Evolutionary conservation across 352 stramenopile genomes (phyloP).

Genomic region (Blastocystis sp.): DNA sequence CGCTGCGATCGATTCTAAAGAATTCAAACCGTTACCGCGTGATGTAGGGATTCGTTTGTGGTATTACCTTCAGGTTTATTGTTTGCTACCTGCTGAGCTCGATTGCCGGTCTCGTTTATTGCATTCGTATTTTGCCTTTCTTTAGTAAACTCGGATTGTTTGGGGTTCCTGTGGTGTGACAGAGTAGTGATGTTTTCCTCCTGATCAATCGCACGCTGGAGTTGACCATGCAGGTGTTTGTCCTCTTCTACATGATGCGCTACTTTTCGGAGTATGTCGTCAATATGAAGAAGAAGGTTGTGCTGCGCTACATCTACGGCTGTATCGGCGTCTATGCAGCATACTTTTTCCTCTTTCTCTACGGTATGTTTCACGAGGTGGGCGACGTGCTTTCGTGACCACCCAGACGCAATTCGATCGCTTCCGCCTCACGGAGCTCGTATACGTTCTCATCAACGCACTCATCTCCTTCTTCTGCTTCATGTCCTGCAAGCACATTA

Average conservation of each 20-base stretch:
- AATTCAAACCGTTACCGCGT: background rate
- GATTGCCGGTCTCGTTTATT: background rate
- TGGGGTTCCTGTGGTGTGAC: background rate
- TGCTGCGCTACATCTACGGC: background rate
- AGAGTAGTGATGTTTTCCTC: conserved; percentile 3
- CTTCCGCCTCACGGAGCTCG: background rate
- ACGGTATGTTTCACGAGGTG: background rate
- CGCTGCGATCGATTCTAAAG: background rate
- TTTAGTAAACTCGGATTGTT: background rate
- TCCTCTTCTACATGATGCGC: conserved; percentile 42
- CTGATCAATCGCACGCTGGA: conserved; percentile 27
- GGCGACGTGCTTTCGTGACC: background rate
- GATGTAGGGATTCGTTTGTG: background rate
- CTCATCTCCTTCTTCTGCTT: conserved; percentile 25
- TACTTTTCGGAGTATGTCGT: conserved; percentile 49
- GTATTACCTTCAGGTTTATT: background rate
- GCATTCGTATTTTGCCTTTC: background rate
- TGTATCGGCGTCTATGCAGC: conserved; percentile 1
- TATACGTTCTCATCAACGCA: background rate
- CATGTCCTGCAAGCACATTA: conserved; percentile 40
- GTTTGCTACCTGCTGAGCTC: conserved; percentile 29
- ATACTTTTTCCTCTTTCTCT: conserved; percentile 20
- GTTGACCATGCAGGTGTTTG: conserved; percentile 17
- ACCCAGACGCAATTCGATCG: background rate
- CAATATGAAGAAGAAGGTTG: conserved; percentile 40